Base-by-base conservation (phyloP, 352 stramenopile genomes). In the Phytophthora citricola region DNA sequence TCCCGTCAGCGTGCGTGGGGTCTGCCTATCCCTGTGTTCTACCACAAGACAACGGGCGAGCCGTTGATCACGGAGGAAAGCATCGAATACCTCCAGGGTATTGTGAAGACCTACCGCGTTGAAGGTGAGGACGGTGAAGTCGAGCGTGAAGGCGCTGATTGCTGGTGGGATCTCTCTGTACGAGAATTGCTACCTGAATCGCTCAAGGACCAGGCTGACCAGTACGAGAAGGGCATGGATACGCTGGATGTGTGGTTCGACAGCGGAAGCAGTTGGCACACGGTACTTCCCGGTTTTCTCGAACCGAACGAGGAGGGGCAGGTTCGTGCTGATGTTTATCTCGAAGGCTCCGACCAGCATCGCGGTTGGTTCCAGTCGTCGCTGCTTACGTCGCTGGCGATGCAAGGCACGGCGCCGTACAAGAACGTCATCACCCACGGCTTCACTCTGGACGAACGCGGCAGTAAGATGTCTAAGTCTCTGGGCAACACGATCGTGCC, bases 221-320 rank as follows among this genome's bases (percentile, higher is more conserved):
- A 98, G 63, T 99, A 95, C 75, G 87, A 89, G 15, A 98, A 98
- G 71, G 97, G 97, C 27, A 98, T 81, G 15, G 98, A 99, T 74
- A 99, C 98, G 3, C 92, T 99, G 69, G 98, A 99, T 77, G 98
- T 99, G 34, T 99, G 98, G 98, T 99, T 99, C 71, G 98, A 99
- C 81, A 98, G 92, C 41, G 92, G 91, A 34, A 92, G 81, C 32
- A 92, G 78, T 51, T 94, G 88, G 88, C 71, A 92, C 54, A 64
- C 83, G 0, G 85, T 94, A 17, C 68, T 94, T 8, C 47, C 70
- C 0, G 34, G 26, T n/a, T 6, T 78, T 1, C 44, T 71, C 11
- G 39, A 73, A 44, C 78, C 82, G 39, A 74, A 85, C 0, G 80
- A 90, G 51, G 69, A 91, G 11, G 60, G 65, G 27, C 60, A 62